Evolutionary conservation across 2,329 filamentous ascomycete species (phyloP).

Genomic region (Phialocephala sp.): DNA sequence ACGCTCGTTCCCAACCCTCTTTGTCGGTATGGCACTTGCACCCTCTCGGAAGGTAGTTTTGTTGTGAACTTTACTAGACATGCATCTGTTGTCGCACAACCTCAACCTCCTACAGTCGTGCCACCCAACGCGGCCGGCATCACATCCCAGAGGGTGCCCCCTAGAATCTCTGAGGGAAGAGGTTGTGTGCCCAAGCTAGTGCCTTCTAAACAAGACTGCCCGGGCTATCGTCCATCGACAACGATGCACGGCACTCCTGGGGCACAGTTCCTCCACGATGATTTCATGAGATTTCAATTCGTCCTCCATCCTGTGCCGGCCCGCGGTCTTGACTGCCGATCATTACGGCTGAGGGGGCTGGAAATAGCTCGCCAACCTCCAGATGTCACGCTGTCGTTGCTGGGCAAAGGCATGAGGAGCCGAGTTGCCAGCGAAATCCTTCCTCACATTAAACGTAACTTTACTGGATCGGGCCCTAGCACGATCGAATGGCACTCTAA

Average conservation of each 20-base stretch:
- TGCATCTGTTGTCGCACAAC: background rate
- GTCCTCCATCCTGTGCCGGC: background rate
- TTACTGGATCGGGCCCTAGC: background rate
- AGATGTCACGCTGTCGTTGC: background rate
- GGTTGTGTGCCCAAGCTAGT: background rate
- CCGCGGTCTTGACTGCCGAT: background rate
- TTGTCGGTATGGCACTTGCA: background rate
- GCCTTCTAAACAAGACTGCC: no score
- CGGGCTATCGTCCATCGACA: background rate
- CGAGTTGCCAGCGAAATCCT: slow-evolving; percentile 2
- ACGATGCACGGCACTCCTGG: background rate
- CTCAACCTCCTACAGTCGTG: background rate
- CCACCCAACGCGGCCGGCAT: background rate
- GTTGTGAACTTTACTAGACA: background rate
- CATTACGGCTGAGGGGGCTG: slow-evolving; percentile 3
- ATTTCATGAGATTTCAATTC: slow-evolving; percentile 3
- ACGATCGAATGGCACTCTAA: background rate
- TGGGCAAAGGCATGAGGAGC: background rate
- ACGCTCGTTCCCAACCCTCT: background rate
- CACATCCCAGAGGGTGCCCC: background rate
- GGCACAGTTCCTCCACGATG: slow-evolving; percentile 4
- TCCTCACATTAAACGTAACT: background rate
- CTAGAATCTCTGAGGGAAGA: no score
- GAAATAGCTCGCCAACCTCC: slow-evolving; percentile 3
- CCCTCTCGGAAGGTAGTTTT: slow-evolving; percentile 4